Base-by-base conservation (phyloP, 2,329 filamentous ascomycete genomes). In the Aspergillus sp. region DNA sequence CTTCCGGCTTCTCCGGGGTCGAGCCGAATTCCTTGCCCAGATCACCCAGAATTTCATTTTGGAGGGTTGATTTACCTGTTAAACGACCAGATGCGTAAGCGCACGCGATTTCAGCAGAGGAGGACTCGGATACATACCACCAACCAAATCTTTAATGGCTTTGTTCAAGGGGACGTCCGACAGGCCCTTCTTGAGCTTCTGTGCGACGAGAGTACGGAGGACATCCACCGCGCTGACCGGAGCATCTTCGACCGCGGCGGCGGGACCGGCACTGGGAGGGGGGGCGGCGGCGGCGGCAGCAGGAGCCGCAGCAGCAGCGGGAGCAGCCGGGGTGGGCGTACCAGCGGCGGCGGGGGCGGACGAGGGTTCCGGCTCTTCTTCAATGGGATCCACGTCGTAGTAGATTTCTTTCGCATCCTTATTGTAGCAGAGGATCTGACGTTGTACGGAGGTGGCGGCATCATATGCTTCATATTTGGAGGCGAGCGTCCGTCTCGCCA, bases 331-430 rank as follows among this genome's bases (percentile, higher is more conserved):
- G 43, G 71, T 60, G 45, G 72, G 62, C 45, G 71, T 67, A 17
- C 76, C 61, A 41, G 68, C 59, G 19, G 73, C 68, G 19, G 73
- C 68, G 14, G 78, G 69, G 32, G 68, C 54, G 16, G 64, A 50
- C 24, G 72, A 51, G 49, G 81, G 70, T 47, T 88, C 87, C 44
- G 88, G 82, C 74, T 97, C 94, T 52, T 99, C 94, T 67, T 95
- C 90, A 26, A 95, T 80, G 0, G 94, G 94, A 68, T 99, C 94
- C 42, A 95, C 92, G 70, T 96, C 93, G 75, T 99, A 99, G 80
- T 99, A 99, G 60, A 99, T 99, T 74, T 99, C 94, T 74, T 96
- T 97, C 51, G 91, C 89, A 69, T 99, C 94, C 76, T 99, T 99
- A 81, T 96, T 97, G 80, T 97, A 99, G 81, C 94, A 97, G 52